Conservation (phyloP, 2,329 filamentous ascomycete species). For the Arachnopeziza araneosa region DNA sequence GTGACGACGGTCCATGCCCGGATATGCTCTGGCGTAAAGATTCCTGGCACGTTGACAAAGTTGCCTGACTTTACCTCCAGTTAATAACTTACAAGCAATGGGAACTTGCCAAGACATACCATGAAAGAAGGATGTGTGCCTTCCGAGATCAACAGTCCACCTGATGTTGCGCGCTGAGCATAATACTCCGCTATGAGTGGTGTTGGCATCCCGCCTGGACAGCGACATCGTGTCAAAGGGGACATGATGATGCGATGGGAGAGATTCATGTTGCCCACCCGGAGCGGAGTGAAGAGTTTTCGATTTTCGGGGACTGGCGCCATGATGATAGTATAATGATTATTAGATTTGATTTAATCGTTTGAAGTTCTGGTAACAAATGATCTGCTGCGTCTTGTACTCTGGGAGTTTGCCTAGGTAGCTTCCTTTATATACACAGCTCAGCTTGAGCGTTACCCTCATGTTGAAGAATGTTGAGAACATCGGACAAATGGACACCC, state of each 20-base stretch:
- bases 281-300: slow-evolving; percentile 36
- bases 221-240: slow-evolving; percentile 42
- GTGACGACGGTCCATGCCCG: slow-evolving; percentile 53
- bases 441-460: no score
- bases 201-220: slow-evolving; percentile 40
- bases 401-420: no score
- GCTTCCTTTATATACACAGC: no score
- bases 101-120: slow-evolving; percentile 44
- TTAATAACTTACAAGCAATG: slow-evolving; percentile 36
- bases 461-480: no score
- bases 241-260: slow-evolving; percentile 43
- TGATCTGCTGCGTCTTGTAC: neutral
- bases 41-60: slow-evolving; percentile 43
- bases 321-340: neutral
- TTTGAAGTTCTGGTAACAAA: neutral
- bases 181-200: slow-evolving; percentile 42
- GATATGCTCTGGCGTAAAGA: slow-evolving; percentile 48
- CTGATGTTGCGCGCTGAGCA: slow-evolving; percentile 45
- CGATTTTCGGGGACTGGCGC: neutral
- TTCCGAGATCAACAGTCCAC: slow-evolving; percentile 54
- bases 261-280: slow-evolving; percentile 37
- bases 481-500: no score
- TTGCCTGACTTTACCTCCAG: slow-evolving; percentile 41
- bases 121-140: slow-evolving; percentile 38
- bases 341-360: neutral